Percentiles rank a stretch among this genome's conserved stretches.
These are phyloP conservation scores for Cochlearia excelsa DNA, from an alignment of 345 rosid species.

Conservation along the genomic window DNA sequence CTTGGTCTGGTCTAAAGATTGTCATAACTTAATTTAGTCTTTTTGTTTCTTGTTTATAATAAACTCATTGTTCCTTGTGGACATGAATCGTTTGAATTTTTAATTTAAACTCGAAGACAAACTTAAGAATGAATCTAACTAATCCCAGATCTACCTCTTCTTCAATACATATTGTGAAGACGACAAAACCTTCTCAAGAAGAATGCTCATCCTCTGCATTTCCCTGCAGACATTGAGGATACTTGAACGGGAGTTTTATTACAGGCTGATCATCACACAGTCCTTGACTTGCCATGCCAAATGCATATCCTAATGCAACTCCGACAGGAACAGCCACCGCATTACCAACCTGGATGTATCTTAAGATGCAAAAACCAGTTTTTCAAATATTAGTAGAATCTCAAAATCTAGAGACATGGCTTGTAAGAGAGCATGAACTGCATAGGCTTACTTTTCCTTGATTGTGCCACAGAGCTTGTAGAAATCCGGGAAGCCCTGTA, in stretches of 20 bases:
- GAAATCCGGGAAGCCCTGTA: constrained; percentile 49
- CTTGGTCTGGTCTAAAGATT: neutral
- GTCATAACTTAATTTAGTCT: too few relatives aligned
- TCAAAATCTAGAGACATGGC: neutral
- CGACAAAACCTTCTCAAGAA: neutral
- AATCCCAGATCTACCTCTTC: neutral
- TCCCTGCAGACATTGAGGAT: neutral
- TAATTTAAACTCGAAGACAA: too few relatives aligned
- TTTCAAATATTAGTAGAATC: neutral
- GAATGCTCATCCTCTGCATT: neutral
- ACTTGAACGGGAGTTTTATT: neutral
- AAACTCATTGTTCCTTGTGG: too few relatives aligned
- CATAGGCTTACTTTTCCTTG: constrained; percentile 34
- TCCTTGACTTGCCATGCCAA: neutral
- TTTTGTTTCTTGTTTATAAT: too few relatives aligned
- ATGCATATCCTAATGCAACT: neutral
- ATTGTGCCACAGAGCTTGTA: constrained; percentile 42
- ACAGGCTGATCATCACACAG: neutral
- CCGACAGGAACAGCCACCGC: neutral
- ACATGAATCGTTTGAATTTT: too few relatives aligned
- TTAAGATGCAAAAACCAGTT: neutral
- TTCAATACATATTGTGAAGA: neutral
- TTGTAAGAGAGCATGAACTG: neutral
- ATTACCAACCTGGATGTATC: neutral
- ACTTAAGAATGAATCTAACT: neutral